These are phyloP conservation scores for Cryptosporidium sp. DNA, from an alignment of 169 alveolate genomes.

Conservation along the genomic window DNA sequence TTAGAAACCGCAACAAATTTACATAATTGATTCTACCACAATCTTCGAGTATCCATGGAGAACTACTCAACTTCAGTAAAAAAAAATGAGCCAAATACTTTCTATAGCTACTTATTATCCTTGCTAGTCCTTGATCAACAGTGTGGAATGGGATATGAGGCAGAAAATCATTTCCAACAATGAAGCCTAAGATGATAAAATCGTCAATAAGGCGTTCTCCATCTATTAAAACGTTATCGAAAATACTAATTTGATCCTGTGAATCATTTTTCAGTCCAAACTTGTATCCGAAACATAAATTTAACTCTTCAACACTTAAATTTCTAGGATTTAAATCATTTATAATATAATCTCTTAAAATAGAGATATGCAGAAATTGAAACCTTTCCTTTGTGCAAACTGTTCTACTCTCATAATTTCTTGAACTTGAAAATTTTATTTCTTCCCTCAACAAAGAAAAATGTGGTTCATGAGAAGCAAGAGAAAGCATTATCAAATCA, in stretches of 20 bases:
- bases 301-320: conserved; percentile 64
- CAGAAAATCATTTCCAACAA: conserved; percentile 96
- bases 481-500: conserved; percentile 96
- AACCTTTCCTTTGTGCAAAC: conserved; percentile 78
- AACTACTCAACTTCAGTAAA: conserved; percentile 36
- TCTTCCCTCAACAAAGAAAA: conserved; percentile 94
- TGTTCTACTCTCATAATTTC: conserved; percentile 58
- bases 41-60: conserved; percentile 80
- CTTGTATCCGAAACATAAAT: neutral
- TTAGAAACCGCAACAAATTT: conserved; percentile 76
- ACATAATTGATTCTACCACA: conserved; percentile 80
- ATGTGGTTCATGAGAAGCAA: conserved; percentile 97
- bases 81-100: conserved; percentile 80
- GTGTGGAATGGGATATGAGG: conserved; percentile 92
- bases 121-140: conserved; percentile 91
- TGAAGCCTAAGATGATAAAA: conserved; percentile 92
- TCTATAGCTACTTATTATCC: conserved; percentile 84
- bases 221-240: conserved; percentile 1
- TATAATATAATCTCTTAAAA: conserved; percentile 79
- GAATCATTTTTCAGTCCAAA: neutral
- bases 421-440: conserved; percentile 80
- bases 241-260: neutral
- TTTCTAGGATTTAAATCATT: conserved; percentile 36
- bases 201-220: conserved; percentile 89
- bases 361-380: conserved; percentile 77